A percentile compares a stretch with the other conserved stretches of the same genome.
These are phyloP conservation scores for Kwoniella botswanensis DNA, from an alignment of 768 basidiomycete genomes.

Conservation along the genomic window DNA sequence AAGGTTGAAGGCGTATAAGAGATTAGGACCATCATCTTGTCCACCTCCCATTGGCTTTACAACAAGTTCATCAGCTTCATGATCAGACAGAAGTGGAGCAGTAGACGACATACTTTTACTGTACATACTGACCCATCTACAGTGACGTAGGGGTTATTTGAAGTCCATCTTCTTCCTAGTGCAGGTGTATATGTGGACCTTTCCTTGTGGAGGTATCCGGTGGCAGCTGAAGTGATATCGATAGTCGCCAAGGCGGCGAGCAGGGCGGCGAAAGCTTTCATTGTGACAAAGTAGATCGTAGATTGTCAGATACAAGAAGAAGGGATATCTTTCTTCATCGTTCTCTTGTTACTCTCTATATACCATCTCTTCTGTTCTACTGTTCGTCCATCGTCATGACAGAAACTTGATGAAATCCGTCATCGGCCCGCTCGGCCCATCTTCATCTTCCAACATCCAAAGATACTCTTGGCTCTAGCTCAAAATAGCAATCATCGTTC, in stretches of 20 bases:
- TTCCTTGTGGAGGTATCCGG: slow-evolving; percentile 21
- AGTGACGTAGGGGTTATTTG: slow-evolving; percentile 30
- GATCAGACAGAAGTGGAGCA: neutral
- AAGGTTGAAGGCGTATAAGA: slow-evolving; percentile 35
- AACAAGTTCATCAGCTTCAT: neutral
- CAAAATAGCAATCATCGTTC: neutral
- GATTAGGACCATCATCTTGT: slow-evolving; percentile 34
- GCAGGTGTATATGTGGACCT: slow-evolving; percentile 5
- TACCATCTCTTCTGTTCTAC: neutral
- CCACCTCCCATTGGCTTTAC: slow-evolving; percentile 31
- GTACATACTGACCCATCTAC: slow-evolving; percentile 32
- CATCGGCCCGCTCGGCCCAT: slow-evolving; percentile 14
- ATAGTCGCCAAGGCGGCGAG: slow-evolving; percentile 1
- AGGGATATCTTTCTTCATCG: neutral
- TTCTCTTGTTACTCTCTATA: slow-evolving; percentile 1
- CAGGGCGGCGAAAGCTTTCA: slow-evolving; percentile 10
- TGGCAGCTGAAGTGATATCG: slow-evolving; percentile 15
- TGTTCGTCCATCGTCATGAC: neutral
- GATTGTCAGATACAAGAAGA: neutral
- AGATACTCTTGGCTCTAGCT: neutral
- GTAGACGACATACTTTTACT: slow-evolving; percentile 27
- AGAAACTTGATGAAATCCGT: too few relatives aligned
- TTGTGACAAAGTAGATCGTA: neutral
- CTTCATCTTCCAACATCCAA: neutral
- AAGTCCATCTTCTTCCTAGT: slow-evolving; percentile 16